Evolutionary conservation across 164 flowering plant genomes (phyloP).

Genomic region (Liriodendron chinense): DNA sequence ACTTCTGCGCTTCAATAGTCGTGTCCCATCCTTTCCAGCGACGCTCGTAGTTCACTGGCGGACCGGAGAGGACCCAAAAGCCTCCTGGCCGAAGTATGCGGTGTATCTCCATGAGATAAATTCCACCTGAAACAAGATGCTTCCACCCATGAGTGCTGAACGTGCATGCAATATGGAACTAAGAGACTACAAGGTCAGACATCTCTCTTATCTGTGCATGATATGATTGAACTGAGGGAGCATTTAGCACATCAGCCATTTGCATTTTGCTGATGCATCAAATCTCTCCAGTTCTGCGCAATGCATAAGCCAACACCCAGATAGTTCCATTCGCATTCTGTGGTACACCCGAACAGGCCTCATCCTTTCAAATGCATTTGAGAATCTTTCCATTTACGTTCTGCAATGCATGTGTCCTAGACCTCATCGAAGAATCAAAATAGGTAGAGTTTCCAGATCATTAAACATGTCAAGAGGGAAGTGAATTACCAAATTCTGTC

Average conservation of each 20-base stretch:
- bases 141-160: constrained; percentile 1
- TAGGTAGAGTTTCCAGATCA: not conserved
- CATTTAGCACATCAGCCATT: too few relatives aligned
- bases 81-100: constrained; percentile 98
- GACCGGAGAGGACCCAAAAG: constrained; percentile 97
- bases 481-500: constrained; percentile 85
- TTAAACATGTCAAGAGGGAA: not conserved
- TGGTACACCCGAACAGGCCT: not conserved
- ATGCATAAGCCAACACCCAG: not conserved
- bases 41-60: constrained; percentile 89
- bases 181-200: not conserved
- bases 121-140: constrained; percentile 63
- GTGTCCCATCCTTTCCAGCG: constrained; percentile 98
- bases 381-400: too few relatives aligned
- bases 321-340: too few relatives aligned
- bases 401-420: not conserved
- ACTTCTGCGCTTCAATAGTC: constrained; percentile 78
- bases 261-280: too few relatives aligned
- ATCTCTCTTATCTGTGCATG: not conserved
- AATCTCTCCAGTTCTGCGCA: not conserved
- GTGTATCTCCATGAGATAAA: constrained; percentile 86
- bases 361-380: not conserved
- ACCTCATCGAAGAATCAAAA: not conserved
- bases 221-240: not conserved
- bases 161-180: not conserved